A percentile compares a stretch with the other conserved stretches of the same genome.
phyloP scores from a whole-genome alignment of 345 rosid genomes.

The Gynandropsis gynandra region DNA sequence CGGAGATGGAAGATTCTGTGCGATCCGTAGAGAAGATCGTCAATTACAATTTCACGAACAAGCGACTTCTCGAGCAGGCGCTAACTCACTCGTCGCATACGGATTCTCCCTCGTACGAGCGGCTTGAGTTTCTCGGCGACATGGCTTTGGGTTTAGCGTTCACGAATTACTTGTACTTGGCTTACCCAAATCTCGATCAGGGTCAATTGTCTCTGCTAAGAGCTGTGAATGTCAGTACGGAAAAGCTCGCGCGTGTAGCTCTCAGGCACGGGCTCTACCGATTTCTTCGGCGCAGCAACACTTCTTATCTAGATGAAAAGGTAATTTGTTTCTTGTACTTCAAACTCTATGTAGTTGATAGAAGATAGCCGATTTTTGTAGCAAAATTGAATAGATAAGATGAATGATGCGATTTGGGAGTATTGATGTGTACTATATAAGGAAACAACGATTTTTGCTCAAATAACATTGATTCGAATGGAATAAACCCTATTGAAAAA shows the following conservation, averaged over 20 bases:
- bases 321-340: constrained; percentile 17
- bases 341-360: background rate
- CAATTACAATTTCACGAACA: constrained; percentile 39
- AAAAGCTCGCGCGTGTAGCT: constrained; percentile 80
- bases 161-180: constrained; percentile 38
- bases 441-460: no score
- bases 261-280: constrained; percentile 39
- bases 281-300: constrained; percentile 35
- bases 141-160: constrained; percentile 47
- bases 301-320: constrained; percentile 41
- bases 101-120: constrained; percentile 42
- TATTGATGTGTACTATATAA: background rate
- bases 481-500: no score
- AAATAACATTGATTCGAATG: no score
- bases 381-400: constrained; percentile 1
- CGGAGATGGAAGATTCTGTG: constrained; percentile 33
- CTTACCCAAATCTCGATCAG: constrained; percentile 46
- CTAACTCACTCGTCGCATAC: constrained; percentile 56
- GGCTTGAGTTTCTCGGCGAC: constrained; percentile 83
- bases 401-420: background rate
- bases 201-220: constrained; percentile 50
- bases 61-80: constrained; percentile 48
- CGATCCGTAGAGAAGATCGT: constrained; percentile 49
- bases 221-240: constrained; percentile 62
- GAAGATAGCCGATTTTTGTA: background rate